Evolutionary conservation across 768 basidiomycete species (phyloP), one percentile per base, ranked within the genome.

Genomic region (Russula brevipes): DNA sequence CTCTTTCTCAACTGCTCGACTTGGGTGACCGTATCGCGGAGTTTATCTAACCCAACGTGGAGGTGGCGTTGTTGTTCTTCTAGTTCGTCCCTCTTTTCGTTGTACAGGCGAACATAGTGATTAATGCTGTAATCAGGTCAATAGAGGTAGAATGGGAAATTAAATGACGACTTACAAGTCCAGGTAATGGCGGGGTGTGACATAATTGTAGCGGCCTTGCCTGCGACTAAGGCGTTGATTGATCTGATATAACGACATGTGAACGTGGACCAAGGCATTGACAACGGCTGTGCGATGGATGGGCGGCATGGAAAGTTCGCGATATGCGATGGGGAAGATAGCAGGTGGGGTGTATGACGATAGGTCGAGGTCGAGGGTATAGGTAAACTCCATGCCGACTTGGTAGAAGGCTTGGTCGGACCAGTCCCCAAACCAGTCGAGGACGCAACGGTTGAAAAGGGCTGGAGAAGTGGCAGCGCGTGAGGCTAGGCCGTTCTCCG

Each of bases 361-460:
- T 42, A 92, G 74, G 70, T 98, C 97, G 66, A 99, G 82, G 74
- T 98, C 97, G 67, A 99, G 82, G 0, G 90, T 88, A 57, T 91
- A 84, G 2, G 96, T 98, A 75, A 99, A 96, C 75, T 98, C 97
- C 81, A 90, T 85, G 47, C 91, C 97, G 64, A 99, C 97, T 79
- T 98, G 97, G 72, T 90, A 98, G 76, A 98, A 91, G 0, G 97
- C 95, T 72, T 98, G 95, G 69, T 97, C 94, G 16, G 95, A 94
- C 97, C 97, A 99, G 73, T 98, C 95, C 33, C 97, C 97, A 69
- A 98, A 98, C 97, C 97, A 99, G 74, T 99, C 96, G 61, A 99
- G 80, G 8, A 99, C 97, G 73, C 97, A 99, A 78, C 97, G 89
- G 78, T 99, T 99, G 86, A 96, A 96, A 70, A 98, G 78, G 17